phyloP scores from a whole-genome alignment of 169 alveolate species.

The Cyclospora cayetanensis region DNA sequence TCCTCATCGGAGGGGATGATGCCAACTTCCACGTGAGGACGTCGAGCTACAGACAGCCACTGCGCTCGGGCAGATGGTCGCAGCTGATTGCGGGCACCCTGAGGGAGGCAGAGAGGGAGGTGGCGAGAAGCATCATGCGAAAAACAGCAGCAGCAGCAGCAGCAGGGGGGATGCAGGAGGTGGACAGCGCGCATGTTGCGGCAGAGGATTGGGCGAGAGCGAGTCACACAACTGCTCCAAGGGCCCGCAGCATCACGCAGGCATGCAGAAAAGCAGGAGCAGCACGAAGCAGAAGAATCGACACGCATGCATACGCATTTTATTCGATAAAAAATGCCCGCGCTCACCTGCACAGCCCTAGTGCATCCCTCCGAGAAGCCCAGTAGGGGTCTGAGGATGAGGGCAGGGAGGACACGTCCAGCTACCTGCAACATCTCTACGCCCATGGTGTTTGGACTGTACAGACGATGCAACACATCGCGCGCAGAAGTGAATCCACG shows the following conservation, averaged over 20 bases:
- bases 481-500: not conserved
- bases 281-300: no score
- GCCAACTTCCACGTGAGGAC: not conserved
- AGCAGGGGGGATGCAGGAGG: no score
- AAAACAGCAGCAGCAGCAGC: no score
- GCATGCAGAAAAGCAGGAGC: no score
- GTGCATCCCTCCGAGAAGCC: constrained; percentile 40
- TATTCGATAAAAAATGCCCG: no score
- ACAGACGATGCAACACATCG: not conserved
- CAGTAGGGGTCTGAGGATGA: not conserved
- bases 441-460: not conserved
- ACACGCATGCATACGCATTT: no score
- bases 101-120: no score
- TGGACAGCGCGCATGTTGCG: no score
- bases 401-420: not conserved
- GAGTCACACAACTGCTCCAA: no score
- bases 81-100: constrained; percentile 4
- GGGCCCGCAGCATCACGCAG: no score
- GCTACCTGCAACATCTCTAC: not conserved
- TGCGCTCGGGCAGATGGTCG: not conserved
- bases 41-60: not conserved
- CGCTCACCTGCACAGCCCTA: constrained; percentile 16
- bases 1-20: not conserved
- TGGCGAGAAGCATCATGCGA: no score
- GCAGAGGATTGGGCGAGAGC: no score